A percentile compares a stretch with the other conserved stretches of the same genome.
These are phyloP conservation scores for Crassisporium funariophilum DNA, from an alignment of 768 basidiomycete species.

Conservation along the genomic window DNA sequence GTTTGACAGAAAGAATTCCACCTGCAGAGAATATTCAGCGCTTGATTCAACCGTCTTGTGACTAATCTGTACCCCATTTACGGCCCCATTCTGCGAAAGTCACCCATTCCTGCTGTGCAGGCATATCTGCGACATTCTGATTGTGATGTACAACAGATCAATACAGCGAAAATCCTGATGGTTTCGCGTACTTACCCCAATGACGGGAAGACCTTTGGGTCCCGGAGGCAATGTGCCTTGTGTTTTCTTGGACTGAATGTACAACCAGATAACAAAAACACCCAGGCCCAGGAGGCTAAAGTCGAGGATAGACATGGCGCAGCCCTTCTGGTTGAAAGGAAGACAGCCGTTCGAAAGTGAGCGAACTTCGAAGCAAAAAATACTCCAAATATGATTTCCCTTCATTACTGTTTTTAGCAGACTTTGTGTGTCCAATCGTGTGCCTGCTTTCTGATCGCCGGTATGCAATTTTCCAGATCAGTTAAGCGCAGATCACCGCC, in stretches of 20 bases:
- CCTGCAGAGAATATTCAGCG: constrained; percentile 26
- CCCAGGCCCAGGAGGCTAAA: constrained; percentile 1
- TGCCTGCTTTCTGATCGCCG: too few species aligned
- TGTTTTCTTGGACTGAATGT: constrained; percentile 21
- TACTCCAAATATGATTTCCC: too few species aligned
- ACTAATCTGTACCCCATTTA: constrained; percentile 45
- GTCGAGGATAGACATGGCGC: constrained; percentile 6
- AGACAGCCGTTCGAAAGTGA: too few species aligned
- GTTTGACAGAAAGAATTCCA: constrained; percentile 37
- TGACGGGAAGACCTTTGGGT: constrained; percentile 41
- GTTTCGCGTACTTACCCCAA: constrained; percentile 36
- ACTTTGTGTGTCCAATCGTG: too few species aligned
- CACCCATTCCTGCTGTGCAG: constrained; percentile 45
- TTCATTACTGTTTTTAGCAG: too few species aligned
- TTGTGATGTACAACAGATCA: not conserved
- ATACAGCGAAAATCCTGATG: not conserved
- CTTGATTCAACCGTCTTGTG: not conserved
- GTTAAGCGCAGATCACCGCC: too few species aligned
- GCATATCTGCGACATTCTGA: constrained; percentile 52
- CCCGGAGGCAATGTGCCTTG: constrained; percentile 38
- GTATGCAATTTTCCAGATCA: too few species aligned
- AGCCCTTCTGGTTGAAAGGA: too few species aligned
- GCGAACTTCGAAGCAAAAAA: too few species aligned
- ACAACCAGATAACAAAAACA: constrained; percentile 12
- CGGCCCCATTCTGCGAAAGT: constrained; percentile 52